Evolutionary conservation across 805 yeast species (phyloP).

Genomic region (Starmerella asiatica): DNA sequence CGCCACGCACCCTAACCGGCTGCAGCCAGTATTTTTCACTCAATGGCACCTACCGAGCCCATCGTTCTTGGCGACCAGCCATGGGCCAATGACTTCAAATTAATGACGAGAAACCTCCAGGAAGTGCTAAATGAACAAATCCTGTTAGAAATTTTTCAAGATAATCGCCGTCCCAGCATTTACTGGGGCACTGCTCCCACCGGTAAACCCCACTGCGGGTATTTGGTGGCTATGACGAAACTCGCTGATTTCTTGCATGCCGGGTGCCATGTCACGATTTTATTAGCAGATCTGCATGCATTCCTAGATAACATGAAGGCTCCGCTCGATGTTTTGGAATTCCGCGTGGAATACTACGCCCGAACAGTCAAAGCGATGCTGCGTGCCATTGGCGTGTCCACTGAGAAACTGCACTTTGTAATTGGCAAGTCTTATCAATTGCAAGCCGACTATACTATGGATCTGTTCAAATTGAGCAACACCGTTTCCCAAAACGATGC

Average conservation of each 20-base stretch:
- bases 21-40: background rate
- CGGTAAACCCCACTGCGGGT: conserved; percentile 97
- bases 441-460: conserved; percentile 67
- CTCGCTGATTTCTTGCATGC: conserved; percentile 89
- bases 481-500: conserved; percentile 88
- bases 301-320: conserved; percentile 98
- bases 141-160: conserved; percentile 69
- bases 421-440: conserved; percentile 86
- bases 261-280: conserved; percentile 85
- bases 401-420: conserved; percentile 71
- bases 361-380: conserved; percentile 70
- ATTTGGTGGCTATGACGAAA: conserved; percentile 95
- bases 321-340: conserved; percentile 74
- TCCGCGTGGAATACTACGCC: conserved; percentile 86
- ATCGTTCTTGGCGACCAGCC: conserved; percentile 2
- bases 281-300: conserved; percentile 92
- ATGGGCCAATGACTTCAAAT: conserved; percentile 28
- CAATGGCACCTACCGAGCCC: background rate
- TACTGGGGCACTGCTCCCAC: conserved; percentile 99
- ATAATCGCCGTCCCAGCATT: conserved; percentile 67
- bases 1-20: too few species aligned
- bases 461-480: conserved; percentile 74
- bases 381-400: conserved; percentile 76
- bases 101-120: conserved; percentile 77
- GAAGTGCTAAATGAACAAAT: conserved; percentile 83